Conservation (phyloP, 116 monocot genomes). For the Phalaenopsis hybrid region DNA sequence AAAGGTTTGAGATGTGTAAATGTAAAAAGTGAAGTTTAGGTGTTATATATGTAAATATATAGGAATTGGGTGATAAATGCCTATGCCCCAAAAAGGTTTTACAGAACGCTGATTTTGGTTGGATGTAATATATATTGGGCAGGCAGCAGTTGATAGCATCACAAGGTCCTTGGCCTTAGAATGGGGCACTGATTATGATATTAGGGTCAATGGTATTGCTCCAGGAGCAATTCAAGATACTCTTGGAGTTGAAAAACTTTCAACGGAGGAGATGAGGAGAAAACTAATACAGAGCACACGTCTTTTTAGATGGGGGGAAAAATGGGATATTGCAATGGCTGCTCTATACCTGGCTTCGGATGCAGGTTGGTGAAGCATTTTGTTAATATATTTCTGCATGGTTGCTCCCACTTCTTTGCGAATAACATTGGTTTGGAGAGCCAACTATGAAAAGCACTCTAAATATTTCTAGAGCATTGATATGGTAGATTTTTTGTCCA, state of each 20-base stretch:
- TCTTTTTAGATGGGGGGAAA: constrained; percentile 59
- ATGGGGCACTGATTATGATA: constrained; percentile 91
- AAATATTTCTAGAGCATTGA: too few species aligned
- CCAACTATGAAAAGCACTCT: background rate
- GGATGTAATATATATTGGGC: background rate
- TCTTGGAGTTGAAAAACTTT: constrained; percentile 72
- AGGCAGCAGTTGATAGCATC: constrained; percentile 94
- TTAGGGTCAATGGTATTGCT: constrained; percentile 94
- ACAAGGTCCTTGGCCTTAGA: constrained; percentile 90
- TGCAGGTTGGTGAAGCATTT: constrained; percentile 46
- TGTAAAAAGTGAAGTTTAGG: too few species aligned
- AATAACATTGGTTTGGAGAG: background rate
- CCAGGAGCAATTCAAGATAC: constrained; percentile 82
- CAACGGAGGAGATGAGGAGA: constrained; percentile 44
- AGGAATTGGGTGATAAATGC: too few species aligned
- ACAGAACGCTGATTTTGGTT: too few species aligned
- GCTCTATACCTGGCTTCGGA: constrained; percentile 79
- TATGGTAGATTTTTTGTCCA: too few species aligned
- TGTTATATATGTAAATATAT: too few species aligned
- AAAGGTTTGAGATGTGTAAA: too few species aligned
- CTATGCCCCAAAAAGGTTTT: too few species aligned
- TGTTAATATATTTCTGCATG: background rate
- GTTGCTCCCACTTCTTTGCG: background rate
- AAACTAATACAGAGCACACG: constrained; percentile 27
- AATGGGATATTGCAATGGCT: constrained; percentile 64